phyloP scores from a whole-genome alignment of 192 early-diverging fungal genomes.

The Cladochytrium replicatum region DNA sequence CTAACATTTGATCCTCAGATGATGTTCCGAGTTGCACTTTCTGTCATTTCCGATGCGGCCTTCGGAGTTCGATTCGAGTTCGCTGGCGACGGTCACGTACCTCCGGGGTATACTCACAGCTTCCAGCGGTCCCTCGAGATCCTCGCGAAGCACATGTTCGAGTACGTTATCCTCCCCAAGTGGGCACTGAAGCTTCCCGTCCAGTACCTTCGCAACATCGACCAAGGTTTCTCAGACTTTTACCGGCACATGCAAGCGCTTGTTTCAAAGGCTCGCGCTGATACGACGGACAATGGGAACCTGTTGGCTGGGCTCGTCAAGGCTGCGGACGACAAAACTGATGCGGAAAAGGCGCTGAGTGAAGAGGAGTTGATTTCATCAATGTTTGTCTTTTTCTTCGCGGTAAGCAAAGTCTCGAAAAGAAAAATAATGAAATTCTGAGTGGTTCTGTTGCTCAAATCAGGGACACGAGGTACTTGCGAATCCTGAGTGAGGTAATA shows the following conservation, averaged over 20 bases:
- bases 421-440: no score
- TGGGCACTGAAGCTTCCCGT: slow-evolving; percentile 10
- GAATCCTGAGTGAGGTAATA: no score
- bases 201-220: slow-evolving; percentile 3
- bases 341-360: slow-evolving; percentile 3
- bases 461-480: no score
- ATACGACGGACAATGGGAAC: slow-evolving; percentile 13
- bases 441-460: no score
- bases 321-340: slow-evolving; percentile 5
- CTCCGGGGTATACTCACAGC: slow-evolving; percentile 9
- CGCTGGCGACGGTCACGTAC: slow-evolving; percentile 4
- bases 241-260: slow-evolving; percentile 14
- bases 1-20: no score
- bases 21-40: slow-evolving; percentile 20
- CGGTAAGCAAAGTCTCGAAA: no score
- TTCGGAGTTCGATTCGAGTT: slow-evolving; percentile 18
- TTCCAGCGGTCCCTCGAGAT: slow-evolving; percentile 16
- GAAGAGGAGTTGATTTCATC: slow-evolving; percentile 31
- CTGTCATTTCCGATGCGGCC: slow-evolving; percentile 17
- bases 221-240: slow-evolving; percentile 12
- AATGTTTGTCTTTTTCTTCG: slow-evolving; percentile 40
- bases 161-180: slow-evolving; percentile 14
- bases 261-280: no score
- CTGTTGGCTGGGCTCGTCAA: slow-evolving; percentile 15
- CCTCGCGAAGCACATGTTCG: slow-evolving; percentile 7